These are phyloP conservation scores for Lactarius hengduanensis DNA, from an alignment of 768 basidiomycete genomes.

Conservation along the genomic window DNA sequence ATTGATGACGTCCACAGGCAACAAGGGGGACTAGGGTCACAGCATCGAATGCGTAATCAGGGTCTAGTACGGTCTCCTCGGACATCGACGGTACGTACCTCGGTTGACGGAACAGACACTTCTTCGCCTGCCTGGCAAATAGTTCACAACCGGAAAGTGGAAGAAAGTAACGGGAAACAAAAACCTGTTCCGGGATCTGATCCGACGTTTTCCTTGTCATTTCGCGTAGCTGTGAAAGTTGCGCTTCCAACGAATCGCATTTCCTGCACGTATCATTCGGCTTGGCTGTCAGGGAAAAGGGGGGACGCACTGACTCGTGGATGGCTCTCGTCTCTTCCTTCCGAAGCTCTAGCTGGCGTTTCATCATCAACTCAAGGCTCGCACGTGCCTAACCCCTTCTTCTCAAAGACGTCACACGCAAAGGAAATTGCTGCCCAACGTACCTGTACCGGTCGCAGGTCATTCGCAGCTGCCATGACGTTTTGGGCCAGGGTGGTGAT, in stretches of 20 bases:
- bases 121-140: slow-evolving; percentile 4
- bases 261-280: slow-evolving; percentile 44
- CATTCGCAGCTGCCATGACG: slow-evolving; percentile 87
- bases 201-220: slow-evolving; percentile 15
- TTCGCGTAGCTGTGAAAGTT: slow-evolving; percentile 53
- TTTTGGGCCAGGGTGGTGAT: slow-evolving; percentile 79
- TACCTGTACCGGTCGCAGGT: slow-evolving; percentile 85
- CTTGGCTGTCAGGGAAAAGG: background rate
- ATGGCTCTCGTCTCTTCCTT: slow-evolving; percentile 67
- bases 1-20: slow-evolving; percentile 45
- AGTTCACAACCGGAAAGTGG: background rate
- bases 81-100: slow-evolving; percentile 3
- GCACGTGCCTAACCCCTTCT: slow-evolving; percentile 58
- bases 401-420: slow-evolving; percentile 1
- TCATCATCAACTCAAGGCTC: slow-evolving; percentile 81
- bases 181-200: slow-evolving; percentile 24
- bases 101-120: background rate
- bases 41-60: background rate
- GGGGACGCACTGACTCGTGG: slow-evolving; percentile 53
- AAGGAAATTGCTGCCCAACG: slow-evolving; percentile 23
- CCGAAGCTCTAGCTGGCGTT: slow-evolving; percentile 70
- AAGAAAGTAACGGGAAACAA: background rate
- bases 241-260: slow-evolving; percentile 68
- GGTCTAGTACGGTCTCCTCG: background rate
- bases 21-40: background rate